These are phyloP conservation scores for Themeda triandra DNA, from an alignment of 176 grass and related monocot species.

Conservation along the genomic window DNA sequence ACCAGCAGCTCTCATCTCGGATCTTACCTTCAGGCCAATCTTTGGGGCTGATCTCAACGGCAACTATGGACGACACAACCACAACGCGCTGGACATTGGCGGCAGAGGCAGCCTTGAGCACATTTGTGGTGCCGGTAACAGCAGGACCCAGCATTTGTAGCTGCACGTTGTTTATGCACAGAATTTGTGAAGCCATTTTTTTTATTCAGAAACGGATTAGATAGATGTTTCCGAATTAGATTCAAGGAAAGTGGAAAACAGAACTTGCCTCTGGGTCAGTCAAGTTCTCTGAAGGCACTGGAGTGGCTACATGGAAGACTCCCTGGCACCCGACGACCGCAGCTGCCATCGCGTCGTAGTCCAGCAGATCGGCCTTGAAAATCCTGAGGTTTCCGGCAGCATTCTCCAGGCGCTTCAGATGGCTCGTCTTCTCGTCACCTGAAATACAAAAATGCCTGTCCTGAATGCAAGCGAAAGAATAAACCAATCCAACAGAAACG, in stretches of 20 bases:
- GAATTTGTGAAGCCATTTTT: not conserved
- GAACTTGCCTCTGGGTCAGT: too few species aligned
- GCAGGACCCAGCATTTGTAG: conserved; percentile 32
- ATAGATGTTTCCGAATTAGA: not conserved
- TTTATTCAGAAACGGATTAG: not conserved
- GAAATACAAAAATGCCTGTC: not conserved
- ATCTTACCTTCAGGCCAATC: conserved; percentile 35
- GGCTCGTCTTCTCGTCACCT: too few species aligned
- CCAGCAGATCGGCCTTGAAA: too few species aligned
- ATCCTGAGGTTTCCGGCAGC: too few species aligned
- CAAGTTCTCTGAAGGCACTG: too few species aligned
- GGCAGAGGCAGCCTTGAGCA: conserved; percentile 22
- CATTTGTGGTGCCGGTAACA: conserved; percentile 32
- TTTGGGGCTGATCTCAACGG: conserved; percentile 30
- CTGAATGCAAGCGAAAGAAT: not conserved
- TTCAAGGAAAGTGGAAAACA: too few species aligned
- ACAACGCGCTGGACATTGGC: conserved; percentile 22
- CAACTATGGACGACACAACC: conserved; percentile 31
- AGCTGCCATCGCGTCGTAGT: too few species aligned
- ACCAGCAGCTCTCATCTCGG: conserved; percentile 46
- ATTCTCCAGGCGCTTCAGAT: too few species aligned
- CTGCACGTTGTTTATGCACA: not conserved
- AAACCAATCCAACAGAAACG: not conserved
- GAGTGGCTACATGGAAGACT: too few species aligned
- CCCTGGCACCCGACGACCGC: too few species aligned